phyloP scores from a whole-genome alignment of 352 stramenopile genomes.

The Bremia lactucae region DNA sequence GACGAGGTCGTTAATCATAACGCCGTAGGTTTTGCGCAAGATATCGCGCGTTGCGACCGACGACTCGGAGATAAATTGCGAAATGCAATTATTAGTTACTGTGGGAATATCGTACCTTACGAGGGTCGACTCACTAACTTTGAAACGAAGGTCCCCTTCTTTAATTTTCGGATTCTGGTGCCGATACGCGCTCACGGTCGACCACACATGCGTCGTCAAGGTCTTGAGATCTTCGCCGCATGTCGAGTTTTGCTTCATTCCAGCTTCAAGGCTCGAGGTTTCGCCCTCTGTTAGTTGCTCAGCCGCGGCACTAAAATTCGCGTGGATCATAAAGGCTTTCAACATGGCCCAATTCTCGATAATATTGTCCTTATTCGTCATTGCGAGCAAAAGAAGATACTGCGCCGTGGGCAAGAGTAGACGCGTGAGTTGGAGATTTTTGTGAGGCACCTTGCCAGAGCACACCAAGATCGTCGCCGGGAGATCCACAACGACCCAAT shows the following conservation, averaged over 20 bases:
- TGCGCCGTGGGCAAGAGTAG: conserved; percentile 21
- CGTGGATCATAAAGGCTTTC: conserved; percentile 19
- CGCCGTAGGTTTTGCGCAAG: conserved; percentile 31
- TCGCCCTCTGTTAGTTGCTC: conserved; percentile 20
- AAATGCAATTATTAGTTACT: conserved; percentile 35
- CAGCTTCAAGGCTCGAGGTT: conserved; percentile 15
- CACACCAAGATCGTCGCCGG: conserved; percentile 40
- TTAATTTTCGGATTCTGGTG: conserved; percentile 13
- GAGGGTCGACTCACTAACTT: conserved; percentile 30
- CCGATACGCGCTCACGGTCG: conserved; percentile 26
- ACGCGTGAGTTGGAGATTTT: conserved; percentile 9
- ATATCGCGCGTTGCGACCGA: conserved; percentile 12
- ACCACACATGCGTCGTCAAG: conserved; percentile 29
- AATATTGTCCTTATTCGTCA: conserved; percentile 22
- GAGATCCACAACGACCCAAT: conserved; percentile 42
- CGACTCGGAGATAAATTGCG: conserved; percentile 15
- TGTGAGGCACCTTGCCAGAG: conserved; percentile 17
- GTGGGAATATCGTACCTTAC: conserved; percentile 36
- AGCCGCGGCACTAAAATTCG: conserved; percentile 18
- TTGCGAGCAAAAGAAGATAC: conserved; percentile 12
- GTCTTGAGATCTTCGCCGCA: conserved; percentile 31
- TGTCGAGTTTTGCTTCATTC: conserved; percentile 27
- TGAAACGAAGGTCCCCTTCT: conserved; percentile 25
- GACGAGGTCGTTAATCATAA: conserved; percentile 44
- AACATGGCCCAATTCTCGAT: conserved; percentile 22